Evolutionary conservation across 2,329 filamentous ascomycete genomes (phyloP).

Genomic region (Fusarium duplospermum): DNA sequence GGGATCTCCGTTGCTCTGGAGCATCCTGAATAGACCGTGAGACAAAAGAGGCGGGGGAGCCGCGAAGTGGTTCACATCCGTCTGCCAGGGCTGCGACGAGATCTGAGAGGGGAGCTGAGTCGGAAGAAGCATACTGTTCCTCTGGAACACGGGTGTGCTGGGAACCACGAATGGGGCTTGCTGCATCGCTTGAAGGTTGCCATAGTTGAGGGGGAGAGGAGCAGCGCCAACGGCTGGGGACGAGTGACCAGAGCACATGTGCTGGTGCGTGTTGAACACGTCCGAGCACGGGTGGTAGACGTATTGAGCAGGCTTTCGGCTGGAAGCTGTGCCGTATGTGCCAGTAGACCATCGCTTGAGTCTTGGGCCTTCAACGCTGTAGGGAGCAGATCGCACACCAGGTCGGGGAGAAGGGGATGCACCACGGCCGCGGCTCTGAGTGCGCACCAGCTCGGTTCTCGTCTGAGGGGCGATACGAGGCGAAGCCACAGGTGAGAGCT

Average conservation of each 20-base stretch:
- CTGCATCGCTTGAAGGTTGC: slow-evolving; percentile 66
- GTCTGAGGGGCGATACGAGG: slow-evolving; percentile 73
- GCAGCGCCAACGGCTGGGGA: slow-evolving; percentile 59
- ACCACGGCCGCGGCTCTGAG: slow-evolving; percentile 72
- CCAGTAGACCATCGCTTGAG: slow-evolving; percentile 84
- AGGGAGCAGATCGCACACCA: slow-evolving; percentile 75
- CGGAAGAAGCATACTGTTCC: slow-evolving; percentile 69
- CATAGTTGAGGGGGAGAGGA: slow-evolving; percentile 64
- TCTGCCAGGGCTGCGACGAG: slow-evolving; percentile 61
- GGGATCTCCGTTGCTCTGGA: slow-evolving; percentile 79
- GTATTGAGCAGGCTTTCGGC: slow-evolving; percentile 68
- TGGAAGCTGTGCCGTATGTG: slow-evolving; percentile 71
- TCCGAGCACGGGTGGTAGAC: slow-evolving; percentile 72
- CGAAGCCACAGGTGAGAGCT: slow-evolving; percentile 79
- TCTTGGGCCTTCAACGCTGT: slow-evolving; percentile 73
- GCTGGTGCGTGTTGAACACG: slow-evolving; percentile 66
- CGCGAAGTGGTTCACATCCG: slow-evolving; percentile 66
- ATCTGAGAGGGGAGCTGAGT: slow-evolving; percentile 63
- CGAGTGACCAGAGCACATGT: slow-evolving; percentile 58
- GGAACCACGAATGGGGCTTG: slow-evolving; percentile 67
- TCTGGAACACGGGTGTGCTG: slow-evolving; percentile 62
- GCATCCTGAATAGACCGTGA: slow-evolving; percentile 77
- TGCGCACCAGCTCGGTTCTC: slow-evolving; percentile 70
- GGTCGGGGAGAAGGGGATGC: slow-evolving; percentile 79
- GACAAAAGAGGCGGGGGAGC: slow-evolving; percentile 73